phyloP scores from a whole-genome alignment of 805 yeast genomes.

The Candida easanensis region DNA sequence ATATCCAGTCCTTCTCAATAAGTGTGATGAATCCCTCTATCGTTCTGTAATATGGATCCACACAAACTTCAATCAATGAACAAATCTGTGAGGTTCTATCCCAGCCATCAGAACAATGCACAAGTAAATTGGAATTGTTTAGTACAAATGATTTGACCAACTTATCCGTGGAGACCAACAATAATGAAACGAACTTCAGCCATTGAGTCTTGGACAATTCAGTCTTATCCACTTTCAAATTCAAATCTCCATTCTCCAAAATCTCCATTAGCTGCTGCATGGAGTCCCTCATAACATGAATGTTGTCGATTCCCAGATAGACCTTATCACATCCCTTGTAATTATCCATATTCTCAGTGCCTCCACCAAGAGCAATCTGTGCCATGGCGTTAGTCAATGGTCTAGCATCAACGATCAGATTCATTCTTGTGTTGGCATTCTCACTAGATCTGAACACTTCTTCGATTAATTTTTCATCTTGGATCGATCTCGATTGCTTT shows the following conservation, averaged over 20 bases:
- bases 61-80: constrained; percentile 77
- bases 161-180: constrained; percentile 73
- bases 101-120: constrained; percentile 99
- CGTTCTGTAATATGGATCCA: constrained; percentile 89
- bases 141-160: constrained; percentile 79
- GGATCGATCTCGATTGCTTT: constrained; percentile 82
- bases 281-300: constrained; percentile 92
- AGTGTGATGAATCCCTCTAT: constrained; percentile 81
- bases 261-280: constrained; percentile 45
- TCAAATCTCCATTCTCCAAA: constrained; percentile 34
- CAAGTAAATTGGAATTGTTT: constrained; percentile 75
- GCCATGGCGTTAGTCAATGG: constrained; percentile 96
- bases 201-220: constrained; percentile 68
- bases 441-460: constrained; percentile 69
- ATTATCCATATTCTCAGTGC: constrained; percentile 89
- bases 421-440: constrained; percentile 40
- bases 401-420: constrained; percentile 85
- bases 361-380: constrained; percentile 97
- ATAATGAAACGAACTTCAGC: constrained; percentile 67
- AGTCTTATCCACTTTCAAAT: constrained; percentile 63
- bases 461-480: constrained; percentile 79
- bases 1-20: constrained; percentile 92
- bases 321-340: constrained; percentile 69
- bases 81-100: constrained; percentile 91
- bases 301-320: constrained; percentile 89